These are phyloP conservation scores for Zopfochytrium polystomum DNA, from an alignment of 371 early-diverging fungal genomes.

Conservation along the genomic window DNA sequence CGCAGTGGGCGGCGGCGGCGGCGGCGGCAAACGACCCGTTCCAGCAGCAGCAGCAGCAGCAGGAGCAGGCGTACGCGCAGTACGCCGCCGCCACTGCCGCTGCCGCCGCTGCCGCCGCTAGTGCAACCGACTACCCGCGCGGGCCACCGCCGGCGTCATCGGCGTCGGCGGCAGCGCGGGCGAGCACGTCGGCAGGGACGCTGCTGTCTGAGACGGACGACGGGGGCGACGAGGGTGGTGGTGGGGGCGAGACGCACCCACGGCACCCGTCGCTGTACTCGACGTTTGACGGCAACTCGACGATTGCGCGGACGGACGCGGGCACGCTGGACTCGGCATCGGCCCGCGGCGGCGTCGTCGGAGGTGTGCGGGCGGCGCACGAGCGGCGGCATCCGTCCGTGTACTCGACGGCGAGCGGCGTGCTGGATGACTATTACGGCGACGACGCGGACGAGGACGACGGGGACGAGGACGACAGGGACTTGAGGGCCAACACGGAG, in stretches of 20 bases:
- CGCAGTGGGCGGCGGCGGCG: not conserved
- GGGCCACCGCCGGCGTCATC: not conserved
- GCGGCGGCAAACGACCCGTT: not conserved
- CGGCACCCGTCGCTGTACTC: conserved; percentile 1
- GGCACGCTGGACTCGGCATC: too few species aligned
- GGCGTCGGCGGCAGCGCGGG: not conserved
- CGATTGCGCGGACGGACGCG: too few species aligned
- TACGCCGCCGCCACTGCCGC: too few species aligned
- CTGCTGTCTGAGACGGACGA: not conserved
- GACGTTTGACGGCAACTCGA: not conserved
- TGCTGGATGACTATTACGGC: not conserved
- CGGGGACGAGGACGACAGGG: not conserved
- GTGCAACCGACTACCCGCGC: not conserved
- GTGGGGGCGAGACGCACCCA: not conserved
- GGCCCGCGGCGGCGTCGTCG: too few species aligned
- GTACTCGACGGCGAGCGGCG: not conserved
- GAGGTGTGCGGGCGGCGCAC: not conserved
- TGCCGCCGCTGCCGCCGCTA: not conserved
- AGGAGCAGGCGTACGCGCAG: too few species aligned
- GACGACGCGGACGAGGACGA: conserved; percentile 2
- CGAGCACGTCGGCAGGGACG: too few species aligned
- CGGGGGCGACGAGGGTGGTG: not conserved
- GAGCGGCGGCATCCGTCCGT: not conserved
- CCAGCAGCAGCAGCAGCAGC: too few species aligned
- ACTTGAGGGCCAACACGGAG: conserved; percentile 1